Evolutionary conservation across 2,329 filamentous ascomycete genomes (phyloP), one percentile per base, ranked within the genome.

Genomic region (Scorias spongiosa): DNA sequence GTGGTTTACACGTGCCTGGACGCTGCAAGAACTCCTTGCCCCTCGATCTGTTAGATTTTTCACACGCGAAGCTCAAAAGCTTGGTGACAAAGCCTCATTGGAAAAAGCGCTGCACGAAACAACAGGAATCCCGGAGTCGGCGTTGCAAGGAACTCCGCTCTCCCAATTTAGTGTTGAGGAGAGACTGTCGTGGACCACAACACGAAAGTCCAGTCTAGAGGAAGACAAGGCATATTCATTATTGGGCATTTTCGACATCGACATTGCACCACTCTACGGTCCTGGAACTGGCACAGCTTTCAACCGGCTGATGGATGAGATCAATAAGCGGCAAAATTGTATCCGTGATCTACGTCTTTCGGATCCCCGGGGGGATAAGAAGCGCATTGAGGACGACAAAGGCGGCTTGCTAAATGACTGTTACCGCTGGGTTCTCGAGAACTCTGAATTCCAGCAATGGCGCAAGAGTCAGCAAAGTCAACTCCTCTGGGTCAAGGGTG

Each of bases 191-290:
- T 51, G 49, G 49, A 42, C 39, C 5, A 10, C 42, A 5, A 4
- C 20, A 2, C 39, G 49, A 20, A 8, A 28, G n/a, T 49, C 49
- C 8, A 51, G 46, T 6, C 20, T 58, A 2, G 2, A 42, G 0
- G 67, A 70, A 38, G 68, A 71, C 29, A 54, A 57, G 12, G 66
- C 65, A 0, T 71, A 71, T 39, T 68, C 57, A 4, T 52, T 71
- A 0, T 46, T 71, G 1, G 67, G 68, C 0, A 55, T 70, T 0
- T 69, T 71, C 18, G 56, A 56, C 0, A 56, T 70, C 20, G 59
- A 65, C 34, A 67, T 71, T 60, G 59, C 65, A 0, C 48, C 67
- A 1, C 41, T 69, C 0, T 71, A 70, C 42, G 67, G 67, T 0
- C 57, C 59, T 42, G 55, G 55, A 3, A 10, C 9, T 9, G 28